Evolutionary conservation across 768 basidiomycete genomes (phyloP).

Genomic region (Leccinum olivaceopallidum): DNA sequence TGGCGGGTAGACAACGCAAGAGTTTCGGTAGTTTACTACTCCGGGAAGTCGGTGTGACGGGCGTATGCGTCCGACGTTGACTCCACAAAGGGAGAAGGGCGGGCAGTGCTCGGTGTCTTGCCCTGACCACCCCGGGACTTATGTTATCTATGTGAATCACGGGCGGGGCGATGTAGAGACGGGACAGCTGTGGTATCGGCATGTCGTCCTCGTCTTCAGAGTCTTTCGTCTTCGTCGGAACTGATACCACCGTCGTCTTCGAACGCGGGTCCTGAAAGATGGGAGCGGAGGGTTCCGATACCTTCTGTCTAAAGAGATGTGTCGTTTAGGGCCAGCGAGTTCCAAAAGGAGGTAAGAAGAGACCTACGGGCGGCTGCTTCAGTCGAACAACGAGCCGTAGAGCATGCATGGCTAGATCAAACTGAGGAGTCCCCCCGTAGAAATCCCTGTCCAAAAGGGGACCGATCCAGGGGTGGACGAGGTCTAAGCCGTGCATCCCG

Average conservation of each 20-base stretch:
- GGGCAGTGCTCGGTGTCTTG: conserved; percentile 25
- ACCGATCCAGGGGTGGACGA: too few species aligned
- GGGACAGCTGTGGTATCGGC: too few species aligned
- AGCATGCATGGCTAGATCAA: too few species aligned
- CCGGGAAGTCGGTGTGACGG: conserved; percentile 30
- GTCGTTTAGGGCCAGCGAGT: not conserved
- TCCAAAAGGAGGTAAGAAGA: not conserved
- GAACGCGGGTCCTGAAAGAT: conserved; percentile 52
- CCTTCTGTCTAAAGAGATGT: conserved; percentile 65
- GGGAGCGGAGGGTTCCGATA: conserved; percentile 77
- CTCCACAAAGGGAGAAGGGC: conserved; percentile 24
- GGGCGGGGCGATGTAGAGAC: too few species aligned
- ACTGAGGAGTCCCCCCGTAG: too few species aligned
- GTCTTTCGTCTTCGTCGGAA: conserved; percentile 46
- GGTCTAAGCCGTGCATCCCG: too few species aligned
- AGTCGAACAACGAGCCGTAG: too few species aligned
- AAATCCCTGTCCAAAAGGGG: too few species aligned
- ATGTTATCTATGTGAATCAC: too few species aligned
- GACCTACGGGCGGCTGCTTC: conserved; percentile 59
- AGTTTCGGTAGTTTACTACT: conserved; percentile 35
- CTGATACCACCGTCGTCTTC: conserved; percentile 79
- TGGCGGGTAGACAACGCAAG: conserved; percentile 30
- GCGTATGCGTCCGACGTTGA: conserved; percentile 21
- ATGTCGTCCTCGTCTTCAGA: conserved; percentile 37
- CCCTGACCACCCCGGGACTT: not conserved